phyloP scores from a whole-genome alignment of 2,329 filamentous ascomycete genomes.

The Aspergillus proliferans region DNA sequence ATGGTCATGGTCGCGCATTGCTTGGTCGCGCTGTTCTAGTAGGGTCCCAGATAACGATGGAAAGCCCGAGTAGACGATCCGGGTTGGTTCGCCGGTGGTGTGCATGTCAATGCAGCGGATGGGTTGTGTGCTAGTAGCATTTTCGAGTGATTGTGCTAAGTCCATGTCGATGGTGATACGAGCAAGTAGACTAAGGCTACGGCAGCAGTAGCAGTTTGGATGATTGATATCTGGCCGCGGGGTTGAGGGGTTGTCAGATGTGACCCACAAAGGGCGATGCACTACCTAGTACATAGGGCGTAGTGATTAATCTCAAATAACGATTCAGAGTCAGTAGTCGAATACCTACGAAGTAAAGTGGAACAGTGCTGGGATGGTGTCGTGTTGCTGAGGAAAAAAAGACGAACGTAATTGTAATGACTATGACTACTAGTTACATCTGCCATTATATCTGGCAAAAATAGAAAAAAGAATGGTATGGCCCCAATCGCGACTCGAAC shows the following conservation, averaged over 20 bases:
- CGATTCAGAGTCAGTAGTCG: too few relatives aligned
- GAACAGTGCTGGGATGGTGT: too few relatives aligned
- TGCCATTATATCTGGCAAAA: background rate
- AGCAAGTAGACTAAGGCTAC: background rate
- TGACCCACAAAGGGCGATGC: too few relatives aligned
- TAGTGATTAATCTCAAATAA: too few relatives aligned
- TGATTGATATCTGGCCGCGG: background rate
- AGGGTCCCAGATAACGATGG: constrained; percentile 36
- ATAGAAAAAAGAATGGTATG: background rate
- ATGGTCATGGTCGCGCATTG: constrained; percentile 33
- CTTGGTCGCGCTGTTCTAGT: constrained; percentile 35
- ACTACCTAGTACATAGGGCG: too few relatives aligned
- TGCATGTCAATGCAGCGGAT: constrained; percentile 40
- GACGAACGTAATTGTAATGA: too few relatives aligned
- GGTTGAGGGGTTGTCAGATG: too few relatives aligned
- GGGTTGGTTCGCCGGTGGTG: constrained; percentile 45
- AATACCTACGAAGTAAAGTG: too few relatives aligned
- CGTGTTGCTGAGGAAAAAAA: too few relatives aligned
- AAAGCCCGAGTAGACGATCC: constrained; percentile 41
- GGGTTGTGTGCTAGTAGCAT: constrained; percentile 2
- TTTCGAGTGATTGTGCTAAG: constrained; percentile 7
- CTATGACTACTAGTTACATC: too few relatives aligned
- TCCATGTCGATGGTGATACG: constrained; percentile 8
- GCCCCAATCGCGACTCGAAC: background rate
- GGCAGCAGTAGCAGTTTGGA: background rate